Evolutionary conservation across 805 yeast genomes (phyloP).

Genomic region (Wickerhamomyces queroliae): DNA sequence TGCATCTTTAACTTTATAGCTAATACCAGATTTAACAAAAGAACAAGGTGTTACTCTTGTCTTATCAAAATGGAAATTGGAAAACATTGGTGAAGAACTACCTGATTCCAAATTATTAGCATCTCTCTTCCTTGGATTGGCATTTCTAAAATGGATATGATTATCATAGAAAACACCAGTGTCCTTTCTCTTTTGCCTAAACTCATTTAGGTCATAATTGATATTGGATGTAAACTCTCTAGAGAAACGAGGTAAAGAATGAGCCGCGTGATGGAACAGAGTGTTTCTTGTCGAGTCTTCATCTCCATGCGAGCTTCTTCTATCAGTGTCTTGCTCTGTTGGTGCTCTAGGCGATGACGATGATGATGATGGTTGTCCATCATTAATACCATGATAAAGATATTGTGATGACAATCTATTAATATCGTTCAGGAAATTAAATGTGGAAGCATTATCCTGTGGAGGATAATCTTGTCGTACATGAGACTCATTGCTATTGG

Average conservation of each 20-base stretch:
- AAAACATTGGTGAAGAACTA: constrained; percentile 1
- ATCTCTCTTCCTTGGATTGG: constrained; percentile 9
- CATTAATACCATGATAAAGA: neutral
- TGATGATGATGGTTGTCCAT: neutral
- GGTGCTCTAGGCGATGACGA: no score
- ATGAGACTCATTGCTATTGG: neutral
- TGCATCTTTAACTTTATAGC: constrained; percentile 1
- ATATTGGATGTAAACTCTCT: neutral
- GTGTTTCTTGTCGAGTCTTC: neutral
- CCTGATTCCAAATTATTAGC: constrained; percentile 9
- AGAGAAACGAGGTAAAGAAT: neutral
- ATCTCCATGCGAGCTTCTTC: neutral
- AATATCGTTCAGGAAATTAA: constrained; percentile 2
- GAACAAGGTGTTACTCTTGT: constrained; percentile 11
- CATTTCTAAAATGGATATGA: neutral
- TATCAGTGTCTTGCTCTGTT: no score
- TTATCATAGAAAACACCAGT: neutral
- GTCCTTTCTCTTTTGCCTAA: neutral
- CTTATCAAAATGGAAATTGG: constrained; percentile 3
- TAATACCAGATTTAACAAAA: constrained; percentile 15
- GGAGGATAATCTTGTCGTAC: neutral
- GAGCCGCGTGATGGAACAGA: neutral
- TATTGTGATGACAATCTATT: constrained; percentile 5
- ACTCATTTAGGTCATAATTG: neutral
- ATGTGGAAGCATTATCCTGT: neutral